A percentile compares a stretch with the other conserved stretches of the same genome.
Evolutionary conservation across 2,329 filamentous ascomycete species (phyloP).

Genomic region (Diaporthe ampelina): DNA sequence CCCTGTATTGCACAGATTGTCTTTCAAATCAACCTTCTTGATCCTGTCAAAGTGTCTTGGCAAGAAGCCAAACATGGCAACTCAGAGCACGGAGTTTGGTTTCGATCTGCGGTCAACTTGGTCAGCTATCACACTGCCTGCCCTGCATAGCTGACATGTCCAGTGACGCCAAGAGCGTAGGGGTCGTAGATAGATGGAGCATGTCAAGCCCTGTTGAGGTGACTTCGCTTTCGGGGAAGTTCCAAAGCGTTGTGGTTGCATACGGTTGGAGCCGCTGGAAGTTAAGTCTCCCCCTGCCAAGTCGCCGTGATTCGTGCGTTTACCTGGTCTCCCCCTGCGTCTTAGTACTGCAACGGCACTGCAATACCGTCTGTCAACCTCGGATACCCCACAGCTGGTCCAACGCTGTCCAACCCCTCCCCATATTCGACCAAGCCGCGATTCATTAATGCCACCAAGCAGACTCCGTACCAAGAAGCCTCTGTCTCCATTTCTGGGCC

Average conservation of each 20-base stretch:
- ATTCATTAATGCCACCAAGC: background rate
- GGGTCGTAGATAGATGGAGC: constrained; percentile 7
- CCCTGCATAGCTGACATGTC: background rate
- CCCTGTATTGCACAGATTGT: constrained; percentile 1
- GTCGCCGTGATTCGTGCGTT: constrained; percentile 19
- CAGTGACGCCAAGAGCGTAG: background rate
- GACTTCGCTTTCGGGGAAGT: background rate
- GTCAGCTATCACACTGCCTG: background rate
- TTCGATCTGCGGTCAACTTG: background rate
- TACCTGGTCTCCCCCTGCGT: background rate
- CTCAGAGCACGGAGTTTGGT: background rate
- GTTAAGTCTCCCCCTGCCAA: constrained; percentile 15
- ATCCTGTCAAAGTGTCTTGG: constrained; percentile 8
- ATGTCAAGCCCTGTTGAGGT: background rate
- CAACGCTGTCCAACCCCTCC: background rate
- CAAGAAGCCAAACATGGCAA: background rate
- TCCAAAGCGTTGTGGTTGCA: background rate
- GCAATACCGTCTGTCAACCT: constrained; percentile 4
- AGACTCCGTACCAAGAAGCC: background rate
- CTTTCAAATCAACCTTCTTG: background rate
- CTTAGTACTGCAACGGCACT: constrained; percentile 14
- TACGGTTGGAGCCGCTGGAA: background rate
- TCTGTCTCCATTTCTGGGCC: background rate
- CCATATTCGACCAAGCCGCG: background rate
- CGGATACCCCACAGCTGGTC: background rate